Base-by-base conservation (phyloP, 148 eudicot species). In the Fallopia convolvulus region DNA sequence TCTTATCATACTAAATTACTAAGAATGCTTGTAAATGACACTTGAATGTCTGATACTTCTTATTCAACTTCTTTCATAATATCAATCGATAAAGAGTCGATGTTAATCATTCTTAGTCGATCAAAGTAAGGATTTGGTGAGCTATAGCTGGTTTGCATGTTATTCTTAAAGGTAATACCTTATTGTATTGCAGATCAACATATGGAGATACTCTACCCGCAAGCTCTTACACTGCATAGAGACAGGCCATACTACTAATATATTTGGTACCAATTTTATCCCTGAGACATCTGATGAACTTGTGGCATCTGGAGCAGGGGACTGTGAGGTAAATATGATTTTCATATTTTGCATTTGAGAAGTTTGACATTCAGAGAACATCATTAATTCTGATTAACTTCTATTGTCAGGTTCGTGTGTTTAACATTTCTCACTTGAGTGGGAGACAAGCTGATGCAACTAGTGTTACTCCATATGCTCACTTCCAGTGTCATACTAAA, bases 251-350 rank as follows among this genome's bases (percentile, higher is more conserved):
- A 84, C 94, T 76, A 80, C 93, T 39, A 92, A 95, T 74, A 95
- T 95, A 81, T 95, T 91, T 84, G 91, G 97, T 75, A 89, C 97
- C 30, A 92, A 95, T 71, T 92, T 95, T 84, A 78, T 95, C 60
- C 99, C 99, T 66, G 97, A 91, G 86, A 95, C 99, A 78, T 91
- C 91, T 75, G 97, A 92, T 82, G 97, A 92, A 52, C 81, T 89
- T 33, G 97, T 95, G 63, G 93, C 89, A 77, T 95, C 99, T 79
- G 99, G 97, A 72, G 97, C 99, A 78, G 99, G 89, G 77, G 99
- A 95, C 83, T 93, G 97, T 55, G 97, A 95, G 90, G 99, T 92
- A 86, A 81, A 48, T 72, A 36, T 70, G n/a, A 68, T 41, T 40
- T 68, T 15, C 65, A 75, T 42, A 74, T 70, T 4, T 68, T 17